Base-by-base conservation (phyloP, 1,139 yeast species). In the Torulaspora pretoriensis region DNA sequence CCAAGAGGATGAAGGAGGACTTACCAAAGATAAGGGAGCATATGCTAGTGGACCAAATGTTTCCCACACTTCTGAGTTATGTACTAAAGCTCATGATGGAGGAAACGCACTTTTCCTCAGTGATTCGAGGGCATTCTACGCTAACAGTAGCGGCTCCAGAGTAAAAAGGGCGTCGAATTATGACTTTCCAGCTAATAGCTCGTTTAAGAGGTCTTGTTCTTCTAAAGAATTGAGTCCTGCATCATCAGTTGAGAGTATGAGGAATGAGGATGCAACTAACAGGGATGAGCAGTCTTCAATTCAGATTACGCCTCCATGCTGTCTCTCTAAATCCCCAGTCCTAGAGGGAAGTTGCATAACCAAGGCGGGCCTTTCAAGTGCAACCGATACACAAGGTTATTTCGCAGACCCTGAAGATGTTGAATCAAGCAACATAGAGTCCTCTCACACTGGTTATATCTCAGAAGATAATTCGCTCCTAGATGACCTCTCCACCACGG, bases 241-340 rank as follows among this genome's bases (percentile, higher is more conserved):
- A 12, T 34, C 37, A 12, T 38, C 45, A 19, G 31, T 17, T 26
- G 46, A 35, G 26, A 42, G 35, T 31, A 10, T 35, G 25, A 40
- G 43, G 24, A 19, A 30, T 19, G 28, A 24, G 10, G 23, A 33
- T 16, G 22, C n/a, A 25, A 27, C 26, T 9, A 31, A 37, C 24
- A 43, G 23, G 10, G 13, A 32, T 19, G 42, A 36, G n/a, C 40
- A 37, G 32, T 28, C 37, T 22, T 46, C 47, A 1, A 35, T 35
- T 19, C 46, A 42, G 38, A 41, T 35, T 29, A 41, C 47, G 16
- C 46, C 49, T 9, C 36, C 51, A 10, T 22, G 25, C 14, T 46
- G 35, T 19, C 37, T 43, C 24, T 26, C 40, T 14, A 38, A 41
- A 10, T 37, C 35, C 14, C 24, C 33, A 9, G 10, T 4, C 19